These are phyloP conservation scores for Sindora glabra DNA, from an alignment of 306 rosid species.

Conservation along the genomic window DNA sequence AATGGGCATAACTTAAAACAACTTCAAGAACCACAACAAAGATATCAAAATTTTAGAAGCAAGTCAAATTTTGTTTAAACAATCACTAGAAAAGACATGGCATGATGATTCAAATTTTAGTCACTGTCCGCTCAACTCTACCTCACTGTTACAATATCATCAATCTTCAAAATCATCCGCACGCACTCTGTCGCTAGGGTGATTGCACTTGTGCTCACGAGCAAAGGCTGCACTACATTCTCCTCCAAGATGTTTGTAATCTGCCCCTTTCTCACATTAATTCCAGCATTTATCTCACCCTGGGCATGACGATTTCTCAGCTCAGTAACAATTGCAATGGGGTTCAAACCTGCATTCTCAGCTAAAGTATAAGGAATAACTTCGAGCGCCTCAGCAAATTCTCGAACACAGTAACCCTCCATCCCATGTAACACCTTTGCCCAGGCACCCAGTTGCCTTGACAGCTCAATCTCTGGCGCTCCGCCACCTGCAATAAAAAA, in stretches of 20 bases:
- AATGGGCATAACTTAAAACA: no score
- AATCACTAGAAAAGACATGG: no score
- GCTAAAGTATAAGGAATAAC: slow-evolving; percentile 91
- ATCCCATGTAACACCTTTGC: slow-evolving; percentile 96
- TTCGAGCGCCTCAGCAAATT: slow-evolving; percentile 96
- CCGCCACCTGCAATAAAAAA: slow-evolving; percentile 97
- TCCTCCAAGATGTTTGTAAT: slow-evolving; percentile 96
- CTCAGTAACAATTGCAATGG: slow-evolving; percentile 88
- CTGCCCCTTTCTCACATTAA: slow-evolving; percentile 99
- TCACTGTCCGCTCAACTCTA: slow-evolving; percentile 27
- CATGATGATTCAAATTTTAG: slow-evolving; percentile 5
- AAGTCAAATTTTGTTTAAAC: no score
- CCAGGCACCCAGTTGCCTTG: slow-evolving; percentile 97
- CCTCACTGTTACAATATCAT: slow-evolving; percentile 95
- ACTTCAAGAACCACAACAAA: no score
- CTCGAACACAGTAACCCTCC: slow-evolving; percentile 87
- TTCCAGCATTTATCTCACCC: slow-evolving; percentile 92
- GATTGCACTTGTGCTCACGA: slow-evolving; percentile 94
- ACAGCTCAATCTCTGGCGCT: slow-evolving; percentile 93
- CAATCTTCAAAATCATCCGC: slow-evolving; percentile 98
- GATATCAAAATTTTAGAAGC: no score
- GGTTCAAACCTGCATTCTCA: slow-evolving; percentile 95
- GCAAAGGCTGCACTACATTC: slow-evolving; percentile 99
- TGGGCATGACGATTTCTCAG: slow-evolving; percentile 93
- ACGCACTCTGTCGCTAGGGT: slow-evolving; percentile 92